phyloP scores from a whole-genome alignment of 495 filamentous ascomycete genomes.

The Choiromyces venosus region DNA sequence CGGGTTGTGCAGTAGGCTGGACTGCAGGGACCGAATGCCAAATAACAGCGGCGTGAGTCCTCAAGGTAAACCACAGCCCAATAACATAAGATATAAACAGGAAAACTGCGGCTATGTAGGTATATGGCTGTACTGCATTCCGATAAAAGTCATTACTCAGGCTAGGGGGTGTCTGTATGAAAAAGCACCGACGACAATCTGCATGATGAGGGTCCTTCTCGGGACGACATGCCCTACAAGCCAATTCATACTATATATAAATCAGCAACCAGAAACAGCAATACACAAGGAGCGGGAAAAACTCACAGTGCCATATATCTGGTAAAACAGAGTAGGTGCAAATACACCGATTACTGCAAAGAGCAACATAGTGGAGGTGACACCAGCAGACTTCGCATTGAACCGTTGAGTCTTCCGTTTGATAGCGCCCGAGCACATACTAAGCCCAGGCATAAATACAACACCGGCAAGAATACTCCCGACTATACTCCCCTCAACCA shows the following conservation, averaged over 20 bases:
- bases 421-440: slow-evolving; percentile 98
- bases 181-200: slow-evolving; percentile 91
- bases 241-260: slow-evolving; percentile 71
- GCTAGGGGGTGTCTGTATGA: slow-evolving; percentile 78
- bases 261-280: slow-evolving; percentile 40
- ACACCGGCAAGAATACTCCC: slow-evolving; percentile 97
- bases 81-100: slow-evolving; percentile 92
- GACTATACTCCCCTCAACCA: slow-evolving; percentile 95
- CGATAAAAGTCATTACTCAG: slow-evolving; percentile 74
- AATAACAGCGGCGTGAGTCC: slow-evolving; percentile 94
- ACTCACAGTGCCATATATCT: slow-evolving; percentile 91
- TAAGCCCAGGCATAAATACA: slow-evolving; percentile 90
- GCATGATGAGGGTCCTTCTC: slow-evolving; percentile 47
- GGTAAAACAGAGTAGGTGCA: slow-evolving; percentile 95
- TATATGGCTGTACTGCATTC: slow-evolving; percentile 87
- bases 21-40: slow-evolving; percentile 58
- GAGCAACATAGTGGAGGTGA: slow-evolving; percentile 95
- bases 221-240: slow-evolving; percentile 69
- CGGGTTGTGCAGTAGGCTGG: slow-evolving; percentile 37
- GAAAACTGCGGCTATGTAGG: slow-evolving; percentile 73
- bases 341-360: slow-evolving; percentile 98
- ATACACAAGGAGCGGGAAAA: neutral
- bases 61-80: slow-evolving; percentile 89
- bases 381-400: slow-evolving; percentile 93
- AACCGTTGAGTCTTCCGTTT: slow-evolving; percentile 98